A percentile compares a stretch with the other conserved stretches of the same genome.
These are phyloP conservation scores for Suillus americanus DNA, from an alignment of 768 basidiomycete genomes.

Conservation along the genomic window DNA sequence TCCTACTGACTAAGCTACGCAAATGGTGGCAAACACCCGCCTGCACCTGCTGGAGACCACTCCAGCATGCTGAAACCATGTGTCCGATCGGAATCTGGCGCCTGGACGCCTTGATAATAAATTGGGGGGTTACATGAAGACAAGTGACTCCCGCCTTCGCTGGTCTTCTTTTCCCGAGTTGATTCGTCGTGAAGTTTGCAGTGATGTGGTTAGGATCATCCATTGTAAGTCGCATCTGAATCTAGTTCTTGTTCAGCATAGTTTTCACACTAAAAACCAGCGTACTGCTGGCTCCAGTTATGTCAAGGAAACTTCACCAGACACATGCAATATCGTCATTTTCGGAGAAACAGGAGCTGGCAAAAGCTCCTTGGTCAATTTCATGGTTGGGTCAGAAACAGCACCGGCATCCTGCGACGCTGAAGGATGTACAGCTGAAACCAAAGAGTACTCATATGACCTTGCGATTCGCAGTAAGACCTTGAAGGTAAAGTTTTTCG, in stretches of 20 bases:
- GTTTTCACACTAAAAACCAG: background rate
- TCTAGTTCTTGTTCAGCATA: background rate
- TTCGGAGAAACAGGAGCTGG: conserved; percentile 44
- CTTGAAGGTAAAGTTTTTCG: conserved; percentile 26
- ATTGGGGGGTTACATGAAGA: background rate
- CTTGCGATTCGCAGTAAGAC: conserved; percentile 14
- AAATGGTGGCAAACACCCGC: too few species aligned
- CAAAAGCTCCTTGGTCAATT: conserved; percentile 46
- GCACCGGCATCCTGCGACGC: conserved; percentile 36
- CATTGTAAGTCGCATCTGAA: background rate
- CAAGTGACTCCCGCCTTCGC: background rate
- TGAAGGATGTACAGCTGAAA: conserved; percentile 36
- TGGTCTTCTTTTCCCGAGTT: background rate
- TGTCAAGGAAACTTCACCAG: background rate
- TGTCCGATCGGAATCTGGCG: background rate
- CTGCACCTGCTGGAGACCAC: too few species aligned
- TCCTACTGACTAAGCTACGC: too few species aligned
- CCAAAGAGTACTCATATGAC: conserved; percentile 21
- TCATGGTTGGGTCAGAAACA: conserved; percentile 29
- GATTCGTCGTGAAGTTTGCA: background rate
- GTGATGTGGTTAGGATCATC: background rate
- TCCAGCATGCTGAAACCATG: background rate
- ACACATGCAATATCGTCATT: conserved; percentile 34
- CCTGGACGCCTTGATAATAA: background rate
- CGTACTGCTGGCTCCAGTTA: background rate